phyloP scores from a whole-genome alignment of 2,329 filamentous ascomycete species.

The Colletotrichum destructivum region DNA sequence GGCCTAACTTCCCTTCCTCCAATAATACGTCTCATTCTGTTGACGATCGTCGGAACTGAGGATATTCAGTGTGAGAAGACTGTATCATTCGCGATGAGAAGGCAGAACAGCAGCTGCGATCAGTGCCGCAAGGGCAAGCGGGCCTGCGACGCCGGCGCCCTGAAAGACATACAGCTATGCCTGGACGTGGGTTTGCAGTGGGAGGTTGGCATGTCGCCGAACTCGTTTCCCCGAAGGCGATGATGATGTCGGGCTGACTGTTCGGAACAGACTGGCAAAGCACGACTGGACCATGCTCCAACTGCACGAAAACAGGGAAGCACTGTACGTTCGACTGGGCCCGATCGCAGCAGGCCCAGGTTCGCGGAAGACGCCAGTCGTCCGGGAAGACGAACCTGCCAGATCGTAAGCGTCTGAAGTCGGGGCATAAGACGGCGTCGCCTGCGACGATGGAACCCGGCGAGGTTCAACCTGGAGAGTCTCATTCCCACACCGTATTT shows the following conservation, averaged over 20 bases:
- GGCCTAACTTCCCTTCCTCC: background rate
- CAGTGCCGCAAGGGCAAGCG: conserved; percentile 47
- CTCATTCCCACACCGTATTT: background rate
- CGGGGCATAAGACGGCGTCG: background rate
- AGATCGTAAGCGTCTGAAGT: conserved; percentile 28
- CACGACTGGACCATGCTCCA: conserved; percentile 45
- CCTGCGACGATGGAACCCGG: background rate
- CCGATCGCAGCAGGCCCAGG: conserved; percentile 36
- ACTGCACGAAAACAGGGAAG: conserved; percentile 51
- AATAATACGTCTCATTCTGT: background rate
- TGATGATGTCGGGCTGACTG: background rate
- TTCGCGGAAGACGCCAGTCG: conserved; percentile 18
- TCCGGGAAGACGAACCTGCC: background rate
- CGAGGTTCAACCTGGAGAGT: background rate
- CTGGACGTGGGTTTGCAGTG: conserved; percentile 25
- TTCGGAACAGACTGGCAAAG: conserved; percentile 22
- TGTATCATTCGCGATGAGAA: conserved; percentile 30
- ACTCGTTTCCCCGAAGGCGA: background rate
- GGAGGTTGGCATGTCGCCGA: conserved; percentile 27
- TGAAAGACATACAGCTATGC: conserved; percentile 26
- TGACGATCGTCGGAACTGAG: background rate
- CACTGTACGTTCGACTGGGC: conserved; percentile 50
- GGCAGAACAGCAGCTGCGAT: conserved; percentile 46
- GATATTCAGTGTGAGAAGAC: too few relatives aligned
- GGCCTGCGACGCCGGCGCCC: conserved; percentile 44